Evolutionary conservation across 352 stramenopile genomes (phyloP), one percentile per base, ranked within the genome.

Genomic region (Phytopythium vexans): DNA sequence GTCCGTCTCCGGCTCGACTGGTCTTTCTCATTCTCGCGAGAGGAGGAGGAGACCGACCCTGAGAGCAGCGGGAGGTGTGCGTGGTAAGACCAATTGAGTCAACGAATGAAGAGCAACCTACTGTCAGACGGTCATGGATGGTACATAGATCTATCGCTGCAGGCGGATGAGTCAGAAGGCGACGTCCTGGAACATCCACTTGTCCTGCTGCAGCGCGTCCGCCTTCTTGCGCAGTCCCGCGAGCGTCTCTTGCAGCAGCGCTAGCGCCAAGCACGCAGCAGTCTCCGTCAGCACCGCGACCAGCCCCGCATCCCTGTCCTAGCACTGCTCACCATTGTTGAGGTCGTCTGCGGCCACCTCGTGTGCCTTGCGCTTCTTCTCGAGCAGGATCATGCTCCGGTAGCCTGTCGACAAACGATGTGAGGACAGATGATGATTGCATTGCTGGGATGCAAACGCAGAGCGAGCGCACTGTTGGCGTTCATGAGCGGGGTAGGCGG

Each of bases 101-200:
- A 27, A 27, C 21, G 21, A 27, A 27, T 27, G 21, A 27, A 27
- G 21, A 27, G 21, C 21, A 27, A 27, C 21, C 21, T 27, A 27
- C 21, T 27, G 21, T 27, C 21, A 27, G 21, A 27, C 21, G 21
- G 21, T 27, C 21, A 27, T 27, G 21, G 21, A 27, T 27, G 21
- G 21, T 27, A 27, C 21, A 27, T 27, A 27, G 21, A 27, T 27
- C 21, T 27, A 27, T 27, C 21, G 2, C 21, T 27, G 21, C 21
- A 27, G 21, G 21, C 21, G 21, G 21, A 2, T 27, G 21, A 27
- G 21, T 27, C 21, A 27, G 21, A 27, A 27, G 21, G 21, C 21
- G 21, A 84, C 66, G 40, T 89, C 76, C 39, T 89, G 66, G 52
- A 86, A 88, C 69, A 88, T 86, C 81, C 81, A 91, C 53, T 79